A percentile compares a stretch with the other conserved stretches of the same genome.
Conservation (phyloP, 2,329 filamentous ascomycete species). For the Aspergillus ruber region DNA sequence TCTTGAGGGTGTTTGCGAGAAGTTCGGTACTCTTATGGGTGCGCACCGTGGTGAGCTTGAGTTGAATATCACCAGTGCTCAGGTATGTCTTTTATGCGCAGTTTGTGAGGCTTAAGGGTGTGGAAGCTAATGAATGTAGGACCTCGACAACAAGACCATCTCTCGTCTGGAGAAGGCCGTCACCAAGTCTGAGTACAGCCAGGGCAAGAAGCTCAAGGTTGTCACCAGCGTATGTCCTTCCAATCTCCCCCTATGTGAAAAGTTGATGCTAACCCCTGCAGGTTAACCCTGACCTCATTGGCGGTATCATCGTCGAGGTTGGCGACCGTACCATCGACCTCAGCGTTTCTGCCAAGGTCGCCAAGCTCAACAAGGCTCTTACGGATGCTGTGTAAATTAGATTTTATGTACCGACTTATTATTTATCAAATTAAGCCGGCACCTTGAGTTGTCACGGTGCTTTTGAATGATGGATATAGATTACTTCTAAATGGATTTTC, state of each 20-base stretch:
- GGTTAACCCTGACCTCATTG: conserved; percentile 92
- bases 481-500: too few species aligned
- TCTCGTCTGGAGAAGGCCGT: conserved; percentile 80
- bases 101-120: conserved; percentile 1
- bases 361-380: conserved; percentile 99
- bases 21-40: conserved; percentile 82
- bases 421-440: not conserved
- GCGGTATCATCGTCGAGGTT: conserved; percentile 90
- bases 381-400: conserved; percentile 85
- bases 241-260: not conserved
- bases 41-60: conserved; percentile 90
- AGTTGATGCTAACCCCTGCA: conserved; percentile 27
- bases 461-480: too few species aligned
- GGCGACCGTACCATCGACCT: conserved; percentile 98
- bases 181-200: conserved; percentile 78
- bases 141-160: conserved; percentile 81
- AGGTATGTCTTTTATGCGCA: conserved; percentile 51
- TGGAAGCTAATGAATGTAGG: conserved; percentile 41
- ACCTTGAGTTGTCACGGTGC: too few species aligned
- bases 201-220: conserved; percentile 97
- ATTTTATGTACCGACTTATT: conserved; percentile 17
- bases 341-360: conserved; percentile 87
- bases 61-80: conserved; percentile 81
- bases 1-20: conserved; percentile 73
- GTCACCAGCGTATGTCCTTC: conserved; percentile 65